Base-by-base conservation (phyloP, 495 filamentous ascomycete genomes). In the Penicillium tannophilum region DNA sequence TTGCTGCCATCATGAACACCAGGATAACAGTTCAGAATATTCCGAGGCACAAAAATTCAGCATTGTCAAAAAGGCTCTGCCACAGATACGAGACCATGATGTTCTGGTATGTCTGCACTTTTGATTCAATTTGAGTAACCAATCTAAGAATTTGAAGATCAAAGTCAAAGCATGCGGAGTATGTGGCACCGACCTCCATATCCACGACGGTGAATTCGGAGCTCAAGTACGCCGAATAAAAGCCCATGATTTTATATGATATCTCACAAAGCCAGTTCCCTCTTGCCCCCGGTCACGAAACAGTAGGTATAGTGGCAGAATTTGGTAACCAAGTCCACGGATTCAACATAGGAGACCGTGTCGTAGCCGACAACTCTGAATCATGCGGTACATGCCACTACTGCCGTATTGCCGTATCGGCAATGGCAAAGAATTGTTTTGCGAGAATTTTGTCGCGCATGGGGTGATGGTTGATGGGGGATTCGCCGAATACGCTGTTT, bases 321-420 rank as follows among this genome's bases (percentile, higher is more conserved):
- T 65, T 84, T n/a, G 83, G 83, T 24, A 67, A 71, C 44, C 75
- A 83, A 57, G 88, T 90, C 51, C 84, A 83, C 61, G 82, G 75
- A 52, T 89, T 90, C 73, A 56, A 78, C 35, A 58, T 89, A 59
- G 86, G 88, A 20, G 86, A 90, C 55, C 83, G 86, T 61, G 86
- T 88, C 12, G 83, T 83, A 23, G 80, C 74, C 11, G 77, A 79
- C 47, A 76, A 76, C 61, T 75, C 73, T 4, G 88, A 90, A 72
- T 82, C 89, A 28, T 90, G 88, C 76, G 81, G 82, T 30, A 79
- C 84, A 61, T 90, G 88, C 73, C 88, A 88, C 79, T 89, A 90
- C 76, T 90, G 87, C 71, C 84, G 86, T 54, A 83, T 84, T 90
- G 87, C 71, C 84, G 86, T 54, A 83, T 84, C 47, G 88, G 87